These are phyloP conservation scores for Elsinoe arachidis DNA, from an alignment of 2,329 filamentous ascomycete species.

Conservation along the genomic window DNA sequence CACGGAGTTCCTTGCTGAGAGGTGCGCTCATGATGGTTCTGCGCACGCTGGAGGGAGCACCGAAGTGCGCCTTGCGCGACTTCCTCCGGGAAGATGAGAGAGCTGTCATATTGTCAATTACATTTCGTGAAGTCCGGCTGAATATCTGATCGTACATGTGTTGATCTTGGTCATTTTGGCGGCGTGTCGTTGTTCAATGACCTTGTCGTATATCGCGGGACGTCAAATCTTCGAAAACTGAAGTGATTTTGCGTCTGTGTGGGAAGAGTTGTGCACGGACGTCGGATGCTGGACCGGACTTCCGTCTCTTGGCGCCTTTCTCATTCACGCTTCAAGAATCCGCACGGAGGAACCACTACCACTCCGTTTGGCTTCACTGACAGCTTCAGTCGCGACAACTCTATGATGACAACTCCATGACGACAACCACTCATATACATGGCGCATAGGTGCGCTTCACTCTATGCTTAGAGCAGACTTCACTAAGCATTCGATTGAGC, in stretches of 20 bases:
- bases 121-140: background rate
- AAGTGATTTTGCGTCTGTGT: constrained; percentile 13
- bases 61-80: constrained; percentile 98
- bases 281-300: background rate
- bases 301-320: background rate
- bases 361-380: background rate
- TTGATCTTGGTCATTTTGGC: constrained; percentile 65
- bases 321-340: background rate
- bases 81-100: constrained; percentile 86
- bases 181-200: constrained; percentile 14
- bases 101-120: constrained; percentile 33
- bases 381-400: background rate
- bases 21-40: constrained; percentile 96
- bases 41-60: constrained; percentile 86
- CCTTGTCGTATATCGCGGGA: constrained; percentile 14
- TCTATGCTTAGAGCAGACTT: background rate
- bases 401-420: background rate
- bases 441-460: background rate
- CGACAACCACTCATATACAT: background rate
- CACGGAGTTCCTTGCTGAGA: constrained; percentile 91
- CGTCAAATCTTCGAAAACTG: constrained; percentile 13
- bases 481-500: background rate
- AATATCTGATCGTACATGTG: constrained; percentile 40
- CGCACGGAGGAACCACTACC: background rate
- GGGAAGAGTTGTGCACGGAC: constrained; percentile 5